Base-by-base conservation (phyloP, 495 filamentous ascomycete species). In the Penicillium flavigenum region DNA sequence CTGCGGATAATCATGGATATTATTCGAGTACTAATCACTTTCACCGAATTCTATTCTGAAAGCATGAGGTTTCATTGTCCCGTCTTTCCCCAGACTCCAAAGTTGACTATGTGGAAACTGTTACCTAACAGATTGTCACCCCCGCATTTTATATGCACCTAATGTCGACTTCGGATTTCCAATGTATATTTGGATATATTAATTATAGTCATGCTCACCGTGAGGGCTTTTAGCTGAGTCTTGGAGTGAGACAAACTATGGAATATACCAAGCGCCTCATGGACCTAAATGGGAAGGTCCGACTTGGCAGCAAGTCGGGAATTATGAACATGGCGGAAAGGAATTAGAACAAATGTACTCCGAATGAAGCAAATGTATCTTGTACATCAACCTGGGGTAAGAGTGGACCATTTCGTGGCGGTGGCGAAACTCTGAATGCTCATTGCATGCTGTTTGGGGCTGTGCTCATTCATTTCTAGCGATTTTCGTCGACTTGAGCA, bases 51-150 rank as follows among this genome's bases (percentile, higher is more conserved):
- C 41, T 31, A n/a, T 27, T 48, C 16, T 26, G 6, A 27, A 47
- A 17, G 19, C 16, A 31, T 41, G 27, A 14, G 7, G 51, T 41
- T 19, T 32, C 46, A 32, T 11, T 32, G 29, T 12, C 14, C 51
- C 11, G 10, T 42, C 24, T 56, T 65, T 61, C 70, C 71, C 71
- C 67, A 65, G 69, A 67, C 45, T 62, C 43, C 43, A 42, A 56
- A 54, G 44, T 29, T 29, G 24, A 32, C 39, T 31, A 31, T 31
- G 71, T 73, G 71, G 67, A 73, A 73, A 57, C 69, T 65, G 64
- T 73, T 73, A 73, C 57, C 53, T 73, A 73, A 73, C 58, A 65
- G 46, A 46, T 67, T 64, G 45, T 31, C 17, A 22, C 46, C 61
- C 63, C 71, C 71, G 65, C 71, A 70, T 63, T 71, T 60, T 58